Evolutionary conservation across 2,329 filamentous ascomycete genomes (phyloP), one percentile per base, ranked within the genome.

Genomic region (Massarina eburnea): DNA sequence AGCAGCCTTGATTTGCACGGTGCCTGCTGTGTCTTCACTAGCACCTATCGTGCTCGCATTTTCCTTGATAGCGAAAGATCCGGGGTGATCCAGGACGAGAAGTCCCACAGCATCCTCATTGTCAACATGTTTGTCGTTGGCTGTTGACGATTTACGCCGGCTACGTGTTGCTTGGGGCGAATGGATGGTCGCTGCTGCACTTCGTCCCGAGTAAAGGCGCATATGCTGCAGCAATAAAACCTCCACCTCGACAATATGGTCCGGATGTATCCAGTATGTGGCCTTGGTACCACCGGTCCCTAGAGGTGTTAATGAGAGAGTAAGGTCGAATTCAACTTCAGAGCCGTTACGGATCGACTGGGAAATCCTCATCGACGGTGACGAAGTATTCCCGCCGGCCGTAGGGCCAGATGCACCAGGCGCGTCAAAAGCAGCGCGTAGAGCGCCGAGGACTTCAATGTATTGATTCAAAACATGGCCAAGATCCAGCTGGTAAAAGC

Each of bases 401-500:
- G 20, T 38, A 12, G 48, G 12, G 7, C 49, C 33, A n/a, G 51
- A 36, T 32, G 51, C 42, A 22, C 55, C 55, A 15, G 66, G 56
- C 36, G 51, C 58, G 33, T 74, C 71, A 52, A 76, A 77, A 8
- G 75, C 62, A 8, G 68, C 66, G 44, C 76, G 67, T 24, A 78
- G 68, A 32, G 67, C 67, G 42, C 72, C 70, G 35, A 79, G 65
- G 26, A 75, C 71, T 34, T 72, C 66, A 33, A 76, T 74, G 57
- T 76, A 80, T 51, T 76, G 71, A 49, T 75, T 71, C 32, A 80
- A 64, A 14, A 78, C 59, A 30, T 75, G 71, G 29, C 72, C 73
- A 49, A 89, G 81, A 64, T 90, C 82, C 53, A 82, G 77, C 40
- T 79, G 79, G 7, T 85, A 86, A 62, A 92, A 90, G 68, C 85